A percentile compares a stretch with the other conserved stretches of the same genome.
phyloP scores from a whole-genome alignment of 805 yeast genomes.

The Hagleromyces aurorensis region DNA sequence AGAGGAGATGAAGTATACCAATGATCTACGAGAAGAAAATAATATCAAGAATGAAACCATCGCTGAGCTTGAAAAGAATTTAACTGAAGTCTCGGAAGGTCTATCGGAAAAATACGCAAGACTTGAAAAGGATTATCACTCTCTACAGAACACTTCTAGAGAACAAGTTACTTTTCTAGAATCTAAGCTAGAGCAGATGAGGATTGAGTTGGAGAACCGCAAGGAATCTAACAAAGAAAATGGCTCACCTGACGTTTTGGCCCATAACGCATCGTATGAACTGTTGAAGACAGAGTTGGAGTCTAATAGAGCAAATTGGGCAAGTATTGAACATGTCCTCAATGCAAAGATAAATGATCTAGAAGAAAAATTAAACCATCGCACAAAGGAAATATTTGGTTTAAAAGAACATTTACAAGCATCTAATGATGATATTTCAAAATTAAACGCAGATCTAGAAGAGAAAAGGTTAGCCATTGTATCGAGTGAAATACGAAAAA shows the following conservation, averaged over 20 bases:
- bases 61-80: slow-evolving; percentile 13
- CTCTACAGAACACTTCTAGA: slow-evolving; percentile 28
- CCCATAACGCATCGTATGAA: slow-evolving; percentile 34
- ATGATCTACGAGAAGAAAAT: slow-evolving; percentile 8
- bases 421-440: slow-evolving; percentile 5
- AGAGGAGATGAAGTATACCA: slow-evolving; percentile 2
- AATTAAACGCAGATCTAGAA: slow-evolving; percentile 5
- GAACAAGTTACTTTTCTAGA: slow-evolving; percentile 55
- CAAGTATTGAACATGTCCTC: slow-evolving; percentile 63
- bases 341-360: slow-evolving; percentile 38
- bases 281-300: slow-evolving; percentile 63
- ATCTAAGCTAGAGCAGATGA: slow-evolving; percentile 56
- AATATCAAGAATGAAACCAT: slow-evolving; percentile 5
- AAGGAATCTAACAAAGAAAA: slow-evolving; percentile 2
- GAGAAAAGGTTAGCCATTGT: slow-evolving; percentile 14
- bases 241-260: slow-evolving; percentile 1
- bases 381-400: slow-evolving; percentile 25
- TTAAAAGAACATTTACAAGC: slow-evolving; percentile 8
- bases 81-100: slow-evolving; percentile 21
- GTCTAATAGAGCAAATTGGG: slow-evolving; percentile 76
- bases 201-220: slow-evolving; percentile 49
- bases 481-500: slow-evolving; percentile 29
- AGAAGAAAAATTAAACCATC: slow-evolving; percentile 38
- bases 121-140: slow-evolving; percentile 19
- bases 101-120: slow-evolving; percentile 5